Evolutionary conservation across 495 filamentous ascomycete genomes (phyloP), one percentile per base, ranked within the genome.

Genomic region (Cryomyces minteri): DNA sequence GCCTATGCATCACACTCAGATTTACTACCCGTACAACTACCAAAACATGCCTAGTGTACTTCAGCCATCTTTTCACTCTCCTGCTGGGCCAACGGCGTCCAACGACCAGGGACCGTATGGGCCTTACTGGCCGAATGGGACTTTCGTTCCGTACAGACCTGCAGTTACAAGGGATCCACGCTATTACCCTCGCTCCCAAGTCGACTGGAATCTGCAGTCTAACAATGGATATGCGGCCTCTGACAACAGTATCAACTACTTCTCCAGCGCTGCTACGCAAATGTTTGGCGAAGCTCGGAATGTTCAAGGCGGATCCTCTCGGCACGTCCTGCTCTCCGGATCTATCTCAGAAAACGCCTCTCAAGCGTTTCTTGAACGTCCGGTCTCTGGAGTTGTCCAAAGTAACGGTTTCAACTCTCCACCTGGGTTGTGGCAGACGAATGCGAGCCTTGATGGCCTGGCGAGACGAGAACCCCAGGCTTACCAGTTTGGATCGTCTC

Each of bases 81-180:
- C 70, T 39, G 61, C 77, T 31, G 76, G 80, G 5, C 82, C 82
- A 32, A 84, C 83, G 4, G 76, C 79, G 18, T 80, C 80, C 12
- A 83, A 83, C 48, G 77, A 76, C 31, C 75, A 73, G 33, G 77
- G 76, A 4, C 73, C 80, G 11, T 82, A 75, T 59, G 83, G 82
- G 4, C 74, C 79, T 11, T 80, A 81, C 51, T 90, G 82, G 82
- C 76, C 77, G 9, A 78, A 93, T 61, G 79, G 80, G 5, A 77
- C 69, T 10, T 78, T 77, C 54, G 77, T 80, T 31, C 82, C 82
- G n/a, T 84, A 82, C 61, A 65, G 75, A 46, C 79, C 79, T 41
- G 71, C 79, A 29, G 72, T 79, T 25, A 54, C 81, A 49, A 67
- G 74, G 40, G 77, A 80, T 61, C 61, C 72, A 5, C 67, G 71